phyloP scores from a whole-genome alignment of 176 grass and related monocot species.

The Calamus simplicifolius region DNA sequence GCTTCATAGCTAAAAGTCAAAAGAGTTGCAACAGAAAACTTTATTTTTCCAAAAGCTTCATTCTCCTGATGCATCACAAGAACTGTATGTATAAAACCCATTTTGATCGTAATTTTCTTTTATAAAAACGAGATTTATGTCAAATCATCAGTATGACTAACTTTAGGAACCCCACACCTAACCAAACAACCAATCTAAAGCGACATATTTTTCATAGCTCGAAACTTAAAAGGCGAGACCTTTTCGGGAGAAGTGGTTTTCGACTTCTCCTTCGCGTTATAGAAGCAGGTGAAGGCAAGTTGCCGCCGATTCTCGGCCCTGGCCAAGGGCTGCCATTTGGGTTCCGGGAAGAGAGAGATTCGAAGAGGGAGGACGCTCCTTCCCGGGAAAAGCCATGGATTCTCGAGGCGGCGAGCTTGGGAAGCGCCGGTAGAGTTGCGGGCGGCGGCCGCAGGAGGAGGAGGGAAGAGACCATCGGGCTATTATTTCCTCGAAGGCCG shows the following conservation, averaged over 20 bases:
- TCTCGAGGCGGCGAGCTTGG: neutral
- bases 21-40: too few species aligned
- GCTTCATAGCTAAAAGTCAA: too few species aligned
- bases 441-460: conserved; percentile 1
- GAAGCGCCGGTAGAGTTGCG: neutral
- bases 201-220: too few species aligned
- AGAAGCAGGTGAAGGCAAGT: conserved; percentile 11
- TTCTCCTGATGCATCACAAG: too few species aligned
- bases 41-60: too few species aligned
- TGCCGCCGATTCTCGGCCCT: neutral
- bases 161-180: too few species aligned
- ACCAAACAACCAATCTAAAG: too few species aligned
- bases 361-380: neutral
- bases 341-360: neutral
- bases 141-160: too few species aligned
- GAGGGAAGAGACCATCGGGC: conserved; percentile 15
- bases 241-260: conserved; percentile 2
- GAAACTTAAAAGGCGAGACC: neutral
- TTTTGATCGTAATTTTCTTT: too few species aligned
- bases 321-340: neutral
- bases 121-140: too few species aligned
- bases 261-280: conserved; percentile 13
- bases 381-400: neutral
- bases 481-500: too few species aligned
- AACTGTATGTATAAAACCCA: too few species aligned